Conservation (phyloP, 805 yeast species). For the Candida ficus region DNA sequence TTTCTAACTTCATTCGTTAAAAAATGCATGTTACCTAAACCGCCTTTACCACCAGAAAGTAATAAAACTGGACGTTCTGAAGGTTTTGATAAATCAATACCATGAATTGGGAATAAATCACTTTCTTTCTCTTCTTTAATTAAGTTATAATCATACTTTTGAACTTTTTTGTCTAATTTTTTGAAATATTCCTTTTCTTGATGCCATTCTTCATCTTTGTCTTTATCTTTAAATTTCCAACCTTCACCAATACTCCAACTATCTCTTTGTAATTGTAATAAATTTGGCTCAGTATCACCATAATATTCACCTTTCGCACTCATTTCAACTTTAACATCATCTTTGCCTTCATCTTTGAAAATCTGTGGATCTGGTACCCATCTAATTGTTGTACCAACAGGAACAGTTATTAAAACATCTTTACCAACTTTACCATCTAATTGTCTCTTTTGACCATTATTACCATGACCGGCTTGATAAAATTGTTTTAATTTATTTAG, state of each 20-base stretch:
- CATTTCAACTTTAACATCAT: constrained; percentile 29
- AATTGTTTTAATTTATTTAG: constrained; percentile 62
- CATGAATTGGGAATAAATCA: constrained; percentile 78
- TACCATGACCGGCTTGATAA: constrained; percentile 71
- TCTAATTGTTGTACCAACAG: constrained; percentile 81
- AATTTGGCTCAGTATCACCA: constrained; percentile 31
- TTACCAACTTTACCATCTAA: constrained; percentile 83
- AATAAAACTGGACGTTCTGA: constrained; percentile 64
- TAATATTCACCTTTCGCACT: constrained; percentile 25
- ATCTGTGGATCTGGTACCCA: constrained; percentile 77
- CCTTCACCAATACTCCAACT: constrained; percentile 71
- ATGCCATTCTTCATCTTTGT: constrained; percentile 60
- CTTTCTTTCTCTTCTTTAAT: constrained; percentile 49
- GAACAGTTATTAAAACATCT: constrained; percentile 77
- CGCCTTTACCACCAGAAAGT: constrained; percentile 86
- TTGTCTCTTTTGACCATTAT: constrained; percentile 66
- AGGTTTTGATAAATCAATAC: constrained; percentile 64
- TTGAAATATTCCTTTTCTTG: constrained; percentile 59
- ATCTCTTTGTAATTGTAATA: constrained; percentile 58
- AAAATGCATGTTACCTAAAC: constrained; percentile 95
- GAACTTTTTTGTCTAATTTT: constrained; percentile 58
- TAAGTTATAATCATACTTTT: constrained; percentile 54
- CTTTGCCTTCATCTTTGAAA: constrained; percentile 24
- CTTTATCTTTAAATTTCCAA: constrained; percentile 80
- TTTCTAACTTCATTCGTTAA: constrained; percentile 77